Percentiles rank a stretch among this genome's conserved stretches.
Evolutionary conservation across 2,329 filamentous ascomycete genomes (phyloP).

Genomic region (Knoxdaviesia capensis): DNA sequence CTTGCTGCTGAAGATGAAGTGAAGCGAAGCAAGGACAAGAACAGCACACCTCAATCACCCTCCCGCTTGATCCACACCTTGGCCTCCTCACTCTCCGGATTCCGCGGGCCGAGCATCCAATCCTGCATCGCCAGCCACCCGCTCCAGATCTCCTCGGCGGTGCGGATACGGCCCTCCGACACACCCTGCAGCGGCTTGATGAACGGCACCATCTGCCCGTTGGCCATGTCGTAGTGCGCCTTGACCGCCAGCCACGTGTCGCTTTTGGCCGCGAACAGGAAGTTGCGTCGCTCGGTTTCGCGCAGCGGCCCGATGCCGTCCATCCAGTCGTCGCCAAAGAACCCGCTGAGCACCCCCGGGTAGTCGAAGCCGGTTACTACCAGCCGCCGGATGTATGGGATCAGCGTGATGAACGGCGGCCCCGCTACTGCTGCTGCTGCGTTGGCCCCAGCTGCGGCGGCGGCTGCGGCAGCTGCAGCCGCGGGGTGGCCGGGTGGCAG

Average conservation of each 20-base stretch:
- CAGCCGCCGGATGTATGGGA: constrained; percentile 78
- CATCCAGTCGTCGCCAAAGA: constrained; percentile 89
- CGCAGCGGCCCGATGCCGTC: constrained; percentile 64
- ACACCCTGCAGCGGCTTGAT: constrained; percentile 63
- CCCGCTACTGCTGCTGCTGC: constrained; percentile 7
- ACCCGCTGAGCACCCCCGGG: constrained; percentile 71
- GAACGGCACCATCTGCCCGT: constrained; percentile 72
- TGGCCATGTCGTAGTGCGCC: constrained; percentile 70
- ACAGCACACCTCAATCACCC: background rate
- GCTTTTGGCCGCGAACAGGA: constrained; percentile 86
- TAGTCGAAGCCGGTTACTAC: constrained; percentile 85
- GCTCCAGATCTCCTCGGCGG: constrained; percentile 73
- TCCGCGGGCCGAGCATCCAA: constrained; percentile 86
- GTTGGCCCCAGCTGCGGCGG: constrained; percentile 1
- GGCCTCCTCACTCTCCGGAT: constrained; percentile 19
- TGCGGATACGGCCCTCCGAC: constrained; percentile 59
- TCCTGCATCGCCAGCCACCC: constrained; percentile 95
- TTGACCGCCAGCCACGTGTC: constrained; percentile 81
- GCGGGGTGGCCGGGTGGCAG: constrained; percentile 1
- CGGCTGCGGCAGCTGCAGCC: constrained; percentile 6
- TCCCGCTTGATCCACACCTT: constrained; percentile 1
- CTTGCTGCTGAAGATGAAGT: background rate
- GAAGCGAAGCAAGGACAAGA: background rate
- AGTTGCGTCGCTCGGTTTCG: constrained; percentile 81
- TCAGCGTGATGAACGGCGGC: constrained; percentile 37